A percentile compares a stretch with the other conserved stretches of the same genome.
These are phyloP conservation scores for Ogataea ganodermae DNA, from an alignment of 805 yeast genomes.

Conservation along the genomic window DNA sequence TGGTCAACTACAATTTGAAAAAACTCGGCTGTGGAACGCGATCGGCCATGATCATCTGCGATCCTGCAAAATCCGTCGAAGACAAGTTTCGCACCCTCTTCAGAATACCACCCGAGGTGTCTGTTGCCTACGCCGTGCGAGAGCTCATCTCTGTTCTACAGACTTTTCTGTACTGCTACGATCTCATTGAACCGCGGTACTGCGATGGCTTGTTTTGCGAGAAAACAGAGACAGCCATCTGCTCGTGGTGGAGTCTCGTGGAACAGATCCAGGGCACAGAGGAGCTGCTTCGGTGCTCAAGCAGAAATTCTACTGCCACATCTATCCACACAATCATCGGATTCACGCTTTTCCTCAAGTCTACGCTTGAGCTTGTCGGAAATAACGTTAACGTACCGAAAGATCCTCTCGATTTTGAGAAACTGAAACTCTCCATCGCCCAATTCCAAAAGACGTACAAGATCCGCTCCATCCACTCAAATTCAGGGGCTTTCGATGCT, in stretches of 20 bases:
- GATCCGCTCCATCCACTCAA: conserved; percentile 8
- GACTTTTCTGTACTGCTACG: conserved; percentile 75
- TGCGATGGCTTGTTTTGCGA: conserved; percentile 88
- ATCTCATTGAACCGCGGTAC: conserved; percentile 61
- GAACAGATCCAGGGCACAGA: conserved; percentile 36
- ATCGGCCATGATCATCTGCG: conserved; percentile 68
- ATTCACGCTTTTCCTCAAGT: conserved; percentile 64
- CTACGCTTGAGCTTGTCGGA: conserved; percentile 59
- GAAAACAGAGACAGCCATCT: conserved; percentile 69
- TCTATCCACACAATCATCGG: conserved; percentile 83
- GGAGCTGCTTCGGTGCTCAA: conserved; percentile 25
- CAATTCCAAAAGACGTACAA: conserved; percentile 65
- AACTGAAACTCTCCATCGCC: conserved; percentile 64
- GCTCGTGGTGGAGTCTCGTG: conserved; percentile 74
- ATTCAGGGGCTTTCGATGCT: conserved; percentile 23
- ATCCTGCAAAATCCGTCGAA: conserved; percentile 73
- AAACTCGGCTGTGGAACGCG: conserved; percentile 84
- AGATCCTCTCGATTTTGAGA: conserved; percentile 80
- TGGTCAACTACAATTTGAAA: conserved; percentile 74
- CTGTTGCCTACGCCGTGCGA: conserved; percentile 63
- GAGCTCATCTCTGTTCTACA: conserved; percentile 79
- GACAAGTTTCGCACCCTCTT: conserved; percentile 81
- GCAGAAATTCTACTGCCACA: conserved; percentile 29
- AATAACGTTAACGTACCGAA: conserved; percentile 65
- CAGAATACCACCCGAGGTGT: conserved; percentile 54